phyloP scores from a whole-genome alignment of 805 yeast species.

The Clavispora santaluciae region DNA sequence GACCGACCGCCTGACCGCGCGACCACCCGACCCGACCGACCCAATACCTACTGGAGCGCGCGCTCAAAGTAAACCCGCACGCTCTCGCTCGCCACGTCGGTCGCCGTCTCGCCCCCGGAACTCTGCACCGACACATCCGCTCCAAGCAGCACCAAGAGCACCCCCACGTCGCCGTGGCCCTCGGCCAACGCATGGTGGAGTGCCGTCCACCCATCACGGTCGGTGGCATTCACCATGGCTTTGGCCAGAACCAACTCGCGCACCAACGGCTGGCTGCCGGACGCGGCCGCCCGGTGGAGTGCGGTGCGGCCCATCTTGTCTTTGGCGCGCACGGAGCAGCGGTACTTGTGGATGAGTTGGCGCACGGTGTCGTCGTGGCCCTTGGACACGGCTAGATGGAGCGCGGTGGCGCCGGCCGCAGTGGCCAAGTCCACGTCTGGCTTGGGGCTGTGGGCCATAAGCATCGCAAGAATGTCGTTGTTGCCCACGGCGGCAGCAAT shows the following conservation, averaged over 20 bases:
- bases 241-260: conserved; percentile 47
- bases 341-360: conserved; percentile 46
- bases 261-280: conserved; percentile 59
- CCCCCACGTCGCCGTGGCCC: conserved; percentile 77
- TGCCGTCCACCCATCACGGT: conserved; percentile 76
- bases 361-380: conserved; percentile 51
- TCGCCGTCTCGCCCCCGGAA: conserved; percentile 45
- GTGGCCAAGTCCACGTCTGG: conserved; percentile 55
- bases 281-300: conserved; percentile 77
- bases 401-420: conserved; percentile 63
- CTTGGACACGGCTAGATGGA: conserved; percentile 76
- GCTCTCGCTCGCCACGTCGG: conserved; percentile 31
- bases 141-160: conserved; percentile 54
- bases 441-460: conserved; percentile 45
- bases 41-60: no score
- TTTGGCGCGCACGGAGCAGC: conserved; percentile 59
- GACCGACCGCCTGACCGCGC: no score
- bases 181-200: conserved; percentile 88
- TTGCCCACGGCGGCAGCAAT: conserved; percentile 76
- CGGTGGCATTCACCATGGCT: conserved; percentile 65
- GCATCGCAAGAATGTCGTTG: conserved; percentile 42
- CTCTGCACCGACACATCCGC: conserved; percentile 55
- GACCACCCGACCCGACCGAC: no score
- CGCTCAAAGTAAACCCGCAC: conserved; percentile 16
- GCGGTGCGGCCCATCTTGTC: conserved; percentile 66